Evolutionary conservation across 306 rosid species (phyloP).

Genomic region (Cucumis hystrix): DNA sequence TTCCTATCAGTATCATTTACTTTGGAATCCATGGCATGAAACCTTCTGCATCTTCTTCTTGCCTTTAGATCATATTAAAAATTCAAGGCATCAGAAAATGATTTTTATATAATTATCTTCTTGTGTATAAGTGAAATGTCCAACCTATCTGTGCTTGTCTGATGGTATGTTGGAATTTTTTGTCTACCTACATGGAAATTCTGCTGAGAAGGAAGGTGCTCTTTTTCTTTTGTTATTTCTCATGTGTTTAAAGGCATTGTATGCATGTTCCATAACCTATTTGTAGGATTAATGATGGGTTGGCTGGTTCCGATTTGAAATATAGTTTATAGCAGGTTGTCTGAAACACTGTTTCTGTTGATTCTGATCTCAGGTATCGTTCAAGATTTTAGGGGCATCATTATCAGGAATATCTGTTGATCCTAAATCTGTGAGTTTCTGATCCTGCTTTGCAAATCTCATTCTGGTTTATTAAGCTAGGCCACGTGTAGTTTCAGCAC

Average conservation of each 20-base stretch:
- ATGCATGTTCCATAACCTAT: neutral
- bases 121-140: neutral
- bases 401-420: conserved; percentile 64
- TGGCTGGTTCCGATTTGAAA: neutral
- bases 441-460: neutral
- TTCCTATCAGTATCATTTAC: neutral
- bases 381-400: conserved; percentile 81
- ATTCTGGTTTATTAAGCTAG: neutral
- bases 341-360: conserved; percentile 9
- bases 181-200: neutral
- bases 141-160: neutral
- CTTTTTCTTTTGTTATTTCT: neutral
- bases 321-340: neutral
- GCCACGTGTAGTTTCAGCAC: neutral
- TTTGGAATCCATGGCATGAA: neutral
- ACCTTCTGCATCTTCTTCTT: neutral
- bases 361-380: conserved; percentile 44
- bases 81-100: neutral
- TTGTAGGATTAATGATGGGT: conserved; percentile 1
- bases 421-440: conserved; percentile 72
- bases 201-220: neutral
- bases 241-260: neutral
- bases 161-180: neutral
- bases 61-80: neutral
- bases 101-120: neutral